Evolutionary conservation across 306 rosid species (phyloP).

Genomic region (Medicago arabica): DNA sequence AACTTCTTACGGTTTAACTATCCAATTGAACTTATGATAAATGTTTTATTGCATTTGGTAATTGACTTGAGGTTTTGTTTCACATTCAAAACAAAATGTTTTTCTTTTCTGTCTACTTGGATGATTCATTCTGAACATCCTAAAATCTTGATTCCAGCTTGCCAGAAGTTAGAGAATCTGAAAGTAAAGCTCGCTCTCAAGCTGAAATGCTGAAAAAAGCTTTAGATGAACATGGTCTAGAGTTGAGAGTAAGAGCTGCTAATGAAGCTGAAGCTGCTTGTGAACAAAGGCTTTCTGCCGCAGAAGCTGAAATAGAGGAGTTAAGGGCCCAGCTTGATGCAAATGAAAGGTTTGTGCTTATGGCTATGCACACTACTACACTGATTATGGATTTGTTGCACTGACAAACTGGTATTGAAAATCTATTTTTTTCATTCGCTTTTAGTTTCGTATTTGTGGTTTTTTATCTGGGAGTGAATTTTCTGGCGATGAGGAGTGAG

Average conservation of each 20-base stretch:
- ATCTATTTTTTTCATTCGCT: constrained; percentile 10
- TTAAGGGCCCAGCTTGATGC: constrained; percentile 72
- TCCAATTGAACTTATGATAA: constrained; percentile 33
- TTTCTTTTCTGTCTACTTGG: constrained; percentile 27
- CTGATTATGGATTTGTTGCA: constrained; percentile 31
- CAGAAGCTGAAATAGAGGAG: constrained; percentile 84
- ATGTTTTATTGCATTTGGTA: constrained; percentile 30
- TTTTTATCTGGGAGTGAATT: constrained; percentile 1
- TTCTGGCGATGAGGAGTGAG: constrained; percentile 26
- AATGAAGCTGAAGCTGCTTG: constrained; percentile 96
- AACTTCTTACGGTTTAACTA: constrained; percentile 37
- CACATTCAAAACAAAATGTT: constrained; percentile 20
- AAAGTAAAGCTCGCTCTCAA: constrained; percentile 72
- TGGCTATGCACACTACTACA: constrained; percentile 18
- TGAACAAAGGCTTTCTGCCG: constrained; percentile 81
- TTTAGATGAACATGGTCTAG: constrained; percentile 90
- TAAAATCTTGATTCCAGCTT: constrained; percentile 62
- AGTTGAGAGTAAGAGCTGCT: constrained; percentile 95
- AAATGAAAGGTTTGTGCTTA: constrained; percentile 71
- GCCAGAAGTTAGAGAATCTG: constrained; percentile 83
- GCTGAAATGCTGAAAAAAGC: constrained; percentile 80
- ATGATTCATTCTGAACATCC: constrained; percentile 37
- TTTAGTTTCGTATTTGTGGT: constrained; percentile 20
- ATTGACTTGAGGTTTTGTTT: constrained; percentile 14
- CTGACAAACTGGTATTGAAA: constrained; percentile 30